phyloP scores from a whole-genome alignment of 2,329 filamentous ascomycete genomes.

The Verticillium klebahnii region DNA sequence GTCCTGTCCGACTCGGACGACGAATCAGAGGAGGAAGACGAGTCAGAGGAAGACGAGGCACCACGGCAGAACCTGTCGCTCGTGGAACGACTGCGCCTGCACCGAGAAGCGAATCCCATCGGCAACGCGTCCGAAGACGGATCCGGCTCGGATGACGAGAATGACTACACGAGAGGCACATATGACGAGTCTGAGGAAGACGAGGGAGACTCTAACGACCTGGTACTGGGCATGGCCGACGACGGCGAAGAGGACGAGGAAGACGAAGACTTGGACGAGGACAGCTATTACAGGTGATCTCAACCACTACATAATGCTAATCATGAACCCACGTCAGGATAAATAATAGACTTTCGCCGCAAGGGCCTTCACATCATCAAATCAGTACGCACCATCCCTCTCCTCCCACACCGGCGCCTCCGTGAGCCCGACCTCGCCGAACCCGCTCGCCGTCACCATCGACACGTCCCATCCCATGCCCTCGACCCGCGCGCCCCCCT shows the following conservation, averaged over 20 bases:
- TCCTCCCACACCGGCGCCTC: conserved; percentile 34
- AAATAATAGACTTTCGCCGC: not conserved
- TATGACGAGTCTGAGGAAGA: conserved; percentile 16
- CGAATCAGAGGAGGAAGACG: conserved; percentile 9
- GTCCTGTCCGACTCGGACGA: conserved; percentile 1
- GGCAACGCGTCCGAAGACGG: conserved; percentile 14
- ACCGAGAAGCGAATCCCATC: conserved; percentile 14
- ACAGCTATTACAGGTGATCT: not conserved
- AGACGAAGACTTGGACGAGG: not conserved
- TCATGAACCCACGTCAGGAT: not conserved
- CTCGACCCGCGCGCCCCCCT: conserved; percentile 47
- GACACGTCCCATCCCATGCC: conserved; percentile 21
- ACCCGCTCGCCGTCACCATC: conserved; percentile 39
- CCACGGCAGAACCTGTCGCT: conserved; percentile 14
- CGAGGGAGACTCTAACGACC: conserved; percentile 12
- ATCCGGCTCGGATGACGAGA: conserved; percentile 15
- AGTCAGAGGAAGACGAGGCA: conserved; percentile 9
- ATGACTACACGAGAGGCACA: conserved; percentile 10
- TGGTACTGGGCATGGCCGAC: conserved; percentile 27
- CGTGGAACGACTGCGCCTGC: conserved; percentile 16
- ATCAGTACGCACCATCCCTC: conserved; percentile 37
- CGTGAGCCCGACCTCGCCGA: conserved; percentile 32
- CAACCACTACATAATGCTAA: not conserved
- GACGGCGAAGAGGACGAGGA: conserved; percentile 24
- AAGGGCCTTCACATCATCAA: conserved; percentile 15